Evolutionary conservation across 768 basidiomycete species (phyloP), one percentile per base, ranked within the genome.

Genomic region (Lactarius vividus): DNA sequence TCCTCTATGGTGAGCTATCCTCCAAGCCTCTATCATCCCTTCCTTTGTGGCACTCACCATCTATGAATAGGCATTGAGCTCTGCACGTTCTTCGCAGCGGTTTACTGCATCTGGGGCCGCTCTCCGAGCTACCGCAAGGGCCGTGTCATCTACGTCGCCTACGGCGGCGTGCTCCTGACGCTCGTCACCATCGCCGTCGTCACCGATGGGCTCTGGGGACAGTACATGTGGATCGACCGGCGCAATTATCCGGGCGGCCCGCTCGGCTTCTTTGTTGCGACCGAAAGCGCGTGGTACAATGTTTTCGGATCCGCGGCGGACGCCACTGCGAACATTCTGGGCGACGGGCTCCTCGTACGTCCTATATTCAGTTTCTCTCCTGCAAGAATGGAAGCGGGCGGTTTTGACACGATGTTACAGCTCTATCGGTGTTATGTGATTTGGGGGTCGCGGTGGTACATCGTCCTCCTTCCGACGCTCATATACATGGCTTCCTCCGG

Each of bases 331-430:
- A 71, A 70, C 23, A 66, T 74, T 42, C 66, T 75, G 61, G 69
- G 68, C 16, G 75, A 75, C 49, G 74, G 69, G 0, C 63, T 76
- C 4, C 56, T 76, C 64, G 75, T 75, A 56, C 55, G 74, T 71
- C 15, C n/a, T n/a, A n/a, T n/a, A n/a, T n/a, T 13, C 5, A 39
- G 11, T 39, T 44, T 4, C 20, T 44, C 42, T n/a, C n/a, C 44
- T 23, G 18, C 35, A 4, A 29, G 3, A 13, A 18, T 18, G 39
- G 23, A 49, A 49, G 46, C 23, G 2, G 46, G 10, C 8, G 23
- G 6, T 23, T n/a, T 23, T 49, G 46, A 11, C 4, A 15, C 11
- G 11, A 49, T 18, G 46, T 13, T 13, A 8, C 61, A 75, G 73
- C 54, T 73, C 5, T 72, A 72, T 37, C 71, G 74, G 6, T 69